Percentiles rank a stretch among this genome's conserved stretches.
Evolutionary conservation across 2,329 filamentous ascomycete species (phyloP).

Genomic region (Fusarium sp.): DNA sequence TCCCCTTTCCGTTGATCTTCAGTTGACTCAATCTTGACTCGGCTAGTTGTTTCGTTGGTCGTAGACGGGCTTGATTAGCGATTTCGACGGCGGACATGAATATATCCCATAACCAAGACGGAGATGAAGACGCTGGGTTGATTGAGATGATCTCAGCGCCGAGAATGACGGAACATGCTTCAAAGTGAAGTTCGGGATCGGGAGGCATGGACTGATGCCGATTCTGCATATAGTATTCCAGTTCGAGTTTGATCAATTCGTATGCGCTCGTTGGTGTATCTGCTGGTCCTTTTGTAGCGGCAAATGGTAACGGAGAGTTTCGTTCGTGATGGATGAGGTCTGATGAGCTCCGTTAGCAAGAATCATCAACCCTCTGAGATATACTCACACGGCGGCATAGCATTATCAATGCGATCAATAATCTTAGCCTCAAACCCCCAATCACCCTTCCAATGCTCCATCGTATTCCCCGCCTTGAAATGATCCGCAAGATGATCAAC

Average conservation of each 20-base stretch:
- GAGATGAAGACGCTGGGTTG: conserved; percentile 25
- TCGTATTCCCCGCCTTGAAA: conserved; percentile 55
- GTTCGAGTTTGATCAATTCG: conserved; percentile 34
- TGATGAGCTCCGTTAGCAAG: conserved; percentile 4
- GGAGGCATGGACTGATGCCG: conserved; percentile 20
- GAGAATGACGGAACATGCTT: conserved; percentile 32
- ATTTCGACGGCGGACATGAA: conserved; percentile 34
- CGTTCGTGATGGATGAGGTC: conserved; percentile 42
- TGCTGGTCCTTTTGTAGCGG: conserved; percentile 35
- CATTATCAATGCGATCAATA: conserved; percentile 55
- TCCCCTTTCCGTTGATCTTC: conserved; percentile 38
- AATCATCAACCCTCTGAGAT: fast-evolving
- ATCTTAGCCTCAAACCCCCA: conserved; percentile 57
- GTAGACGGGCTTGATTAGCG: conserved; percentile 29
- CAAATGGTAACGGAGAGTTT: conserved; percentile 33
- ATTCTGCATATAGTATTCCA: conserved; percentile 37
- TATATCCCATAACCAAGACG: conserved; percentile 34
- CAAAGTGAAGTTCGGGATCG: conserved; percentile 33
- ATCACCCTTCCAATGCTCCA: conserved; percentile 58
- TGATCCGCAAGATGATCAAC: conserved; percentile 56
- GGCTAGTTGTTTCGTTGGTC: conserved; percentile 27
- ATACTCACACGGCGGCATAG: conserved; percentile 55
- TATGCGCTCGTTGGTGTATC: conserved; percentile 40
- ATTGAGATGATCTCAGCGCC: conserved; percentile 30
- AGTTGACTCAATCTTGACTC: conserved; percentile 28